A percentile compares a stretch with the other conserved stretches of the same genome.
Evolutionary conservation across 768 basidiomycete genomes (phyloP).

Genomic region (Auricularia sp.): DNA sequence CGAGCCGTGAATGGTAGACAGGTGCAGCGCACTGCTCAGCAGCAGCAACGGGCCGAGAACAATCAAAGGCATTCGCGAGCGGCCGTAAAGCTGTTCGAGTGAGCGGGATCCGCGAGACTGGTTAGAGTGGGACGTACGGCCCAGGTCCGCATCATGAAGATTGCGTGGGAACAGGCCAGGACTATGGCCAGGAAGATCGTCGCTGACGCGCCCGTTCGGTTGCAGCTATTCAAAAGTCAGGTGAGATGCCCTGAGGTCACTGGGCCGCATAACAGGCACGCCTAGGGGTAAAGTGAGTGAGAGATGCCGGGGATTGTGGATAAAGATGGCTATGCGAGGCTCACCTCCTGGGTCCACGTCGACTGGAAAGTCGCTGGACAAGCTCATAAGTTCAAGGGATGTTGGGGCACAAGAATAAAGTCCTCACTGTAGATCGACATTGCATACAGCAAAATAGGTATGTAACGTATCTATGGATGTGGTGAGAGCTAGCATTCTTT

Average conservation of each 20-base stretch:
- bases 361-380: no score
- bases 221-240: not conserved
- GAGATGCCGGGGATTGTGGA: no score
- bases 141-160: not conserved
- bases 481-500: not conserved
- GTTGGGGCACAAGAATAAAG: no score
- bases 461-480: not conserved
- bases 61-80: not conserved
- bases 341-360: no score
- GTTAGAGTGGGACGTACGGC: not conserved
- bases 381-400: no score
- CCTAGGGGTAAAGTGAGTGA: not conserved
- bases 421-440: no score
- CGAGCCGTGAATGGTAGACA: not conserved
- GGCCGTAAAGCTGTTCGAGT: not conserved
- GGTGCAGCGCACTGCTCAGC: not conserved
- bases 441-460: not conserved
- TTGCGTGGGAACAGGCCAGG: not conserved
- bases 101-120: not conserved
- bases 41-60: not conserved
- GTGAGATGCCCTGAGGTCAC: not conserved
- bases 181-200: not conserved
- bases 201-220: not conserved
- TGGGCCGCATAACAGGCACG: not conserved
- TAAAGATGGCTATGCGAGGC: no score